Evolutionary conservation across 2,329 filamentous ascomycete genomes (phyloP).

Genomic region (Cladosporium sp.): DNA sequence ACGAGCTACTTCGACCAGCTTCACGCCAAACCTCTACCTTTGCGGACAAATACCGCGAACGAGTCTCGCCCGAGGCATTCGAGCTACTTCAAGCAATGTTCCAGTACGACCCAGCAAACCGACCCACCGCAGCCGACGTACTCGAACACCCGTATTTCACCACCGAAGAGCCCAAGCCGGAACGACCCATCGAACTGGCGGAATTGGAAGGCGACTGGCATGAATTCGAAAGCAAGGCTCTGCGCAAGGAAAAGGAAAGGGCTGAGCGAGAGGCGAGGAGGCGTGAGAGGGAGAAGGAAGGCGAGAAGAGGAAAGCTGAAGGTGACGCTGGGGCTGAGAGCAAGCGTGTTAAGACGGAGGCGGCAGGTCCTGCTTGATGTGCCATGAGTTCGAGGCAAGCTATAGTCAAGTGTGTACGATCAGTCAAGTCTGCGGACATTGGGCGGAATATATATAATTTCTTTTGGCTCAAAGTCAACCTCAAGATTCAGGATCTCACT

Average conservation of each 20-base stretch:
- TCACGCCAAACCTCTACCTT: conserved; percentile 72
- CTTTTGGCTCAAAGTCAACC: no score
- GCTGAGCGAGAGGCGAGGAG: conserved; percentile 54
- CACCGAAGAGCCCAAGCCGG: conserved; percentile 70
- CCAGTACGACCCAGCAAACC: conserved; percentile 76
- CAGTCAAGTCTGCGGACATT: not conserved
- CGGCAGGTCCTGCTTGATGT: not conserved
- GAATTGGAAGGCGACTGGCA: conserved; percentile 93
- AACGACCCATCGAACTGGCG: conserved; percentile 77
- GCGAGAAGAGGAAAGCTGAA: conserved; percentile 31
- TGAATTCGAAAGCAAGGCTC: conserved; percentile 94
- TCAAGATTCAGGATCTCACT: no score
- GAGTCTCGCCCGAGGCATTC: conserved; percentile 74
- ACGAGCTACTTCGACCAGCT: conserved; percentile 79
- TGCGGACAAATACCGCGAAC: conserved; percentile 74
- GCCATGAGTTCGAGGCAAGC: not conserved
- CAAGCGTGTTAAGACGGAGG: conserved; percentile 24
- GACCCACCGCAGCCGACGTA: conserved; percentile 79
- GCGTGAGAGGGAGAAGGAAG: conserved; percentile 40
- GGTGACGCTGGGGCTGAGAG: conserved; percentile 20
- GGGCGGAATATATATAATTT: no score
- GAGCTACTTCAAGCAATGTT: conserved; percentile 83
- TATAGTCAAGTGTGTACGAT: not conserved
- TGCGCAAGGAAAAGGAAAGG: conserved; percentile 83
- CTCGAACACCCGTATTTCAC: conserved; percentile 86